Base-by-base conservation (phyloP, 169 alveolate species). In the Cryptosporidium sp. region DNA sequence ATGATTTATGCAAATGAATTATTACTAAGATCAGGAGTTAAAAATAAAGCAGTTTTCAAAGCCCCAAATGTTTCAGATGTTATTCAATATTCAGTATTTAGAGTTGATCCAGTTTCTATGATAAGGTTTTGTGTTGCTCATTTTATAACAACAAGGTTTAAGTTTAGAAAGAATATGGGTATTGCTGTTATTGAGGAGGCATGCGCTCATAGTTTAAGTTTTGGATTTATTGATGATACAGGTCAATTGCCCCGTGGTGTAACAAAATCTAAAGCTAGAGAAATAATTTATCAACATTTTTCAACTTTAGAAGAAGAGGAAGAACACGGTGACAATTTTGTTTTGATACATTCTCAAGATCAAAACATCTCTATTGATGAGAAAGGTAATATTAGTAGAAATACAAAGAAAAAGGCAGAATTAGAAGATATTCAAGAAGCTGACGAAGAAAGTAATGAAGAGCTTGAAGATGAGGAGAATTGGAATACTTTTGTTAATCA, bases 121-220 rank as follows among this genome's bases (percentile, higher is more conserved):
- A 58, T 80, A 37, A 60, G 89, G 16, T 80, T 14, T 39, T 80
- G 89, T 65, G 75, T 80, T 62, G 75, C 73, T 10, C 75, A 80
- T 33, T 80, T 44, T 62, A 26, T 80, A 29, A 62, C 75, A 0
- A 37, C 60, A 29, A 60, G 89, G 52, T 80, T 23, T 62, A 80
- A 80, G 48, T 80, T 80, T 29, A 35, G 89, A 16, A 80, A 62
- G 37, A 80, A 39, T 60, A 58, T 80, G 75, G 89, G 89, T 8
- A 62, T 80, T 37, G 89, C 89, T 31, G 52, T 80, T 21, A 60
- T 80, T 80, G 89, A 80, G 70, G 89, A 80, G n/a, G 89, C 89
- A 12, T 80, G 89, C 23, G 89, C 69, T 61, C 89, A 80, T 53
- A 80, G 80, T 23, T 65, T 80, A 45, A 80, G 89, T 62, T 80